Base-by-base conservation (phyloP, 1,284 basidiomycete species). In the Pulveroboletus ridleyi region DNA sequence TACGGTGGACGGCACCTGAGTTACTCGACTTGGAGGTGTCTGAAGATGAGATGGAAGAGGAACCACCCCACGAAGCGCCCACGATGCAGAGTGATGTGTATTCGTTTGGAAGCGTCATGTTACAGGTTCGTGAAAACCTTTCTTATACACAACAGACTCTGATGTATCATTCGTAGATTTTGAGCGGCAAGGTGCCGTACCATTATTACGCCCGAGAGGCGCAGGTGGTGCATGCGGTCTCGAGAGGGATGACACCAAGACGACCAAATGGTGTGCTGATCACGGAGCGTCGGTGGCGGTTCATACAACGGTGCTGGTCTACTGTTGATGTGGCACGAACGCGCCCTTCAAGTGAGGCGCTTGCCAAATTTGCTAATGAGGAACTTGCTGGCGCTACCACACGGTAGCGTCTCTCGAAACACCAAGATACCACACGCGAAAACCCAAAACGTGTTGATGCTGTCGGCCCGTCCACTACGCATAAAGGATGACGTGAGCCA, bases 71-170 rank as follows among this genome's bases (percentile, higher is more conserved):
- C 13, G 14, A 44, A 44, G 42, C 42, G 6, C 42, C 42, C 42
- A 44, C 42, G 15, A 44, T 18, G 17, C 42, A 18, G 42, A 44
- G 42, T 14, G 42, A 44, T 18, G 59, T 68, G 22, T 71, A 73
- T 58, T 71, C 70, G 7, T 72, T 72, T 58, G 70, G 68, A 22
- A 39, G 70, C 9, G 25, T 72, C 56, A 73, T 73, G 56, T 50
- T 73, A 2, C 70, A 71, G 59, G 70, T 68, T 23, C 22, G 63
- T 62, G 29, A 3, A 33, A 5, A 35, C 10, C 6, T 35, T 35
- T 10, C 35, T 35, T 35, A 35, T 35, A 35, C n/a, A 35, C 10
- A 35, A 35, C 35, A 35, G 5, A 10, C 29, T n/a, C 18, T 35
- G 3, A 35, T 22, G 13, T 14, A 44, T 14, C 15, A 44, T 44